Evolutionary conservation across 2,329 filamentous ascomycete species (phyloP).

Genomic region (Cladosporium cucumerinum): DNA sequence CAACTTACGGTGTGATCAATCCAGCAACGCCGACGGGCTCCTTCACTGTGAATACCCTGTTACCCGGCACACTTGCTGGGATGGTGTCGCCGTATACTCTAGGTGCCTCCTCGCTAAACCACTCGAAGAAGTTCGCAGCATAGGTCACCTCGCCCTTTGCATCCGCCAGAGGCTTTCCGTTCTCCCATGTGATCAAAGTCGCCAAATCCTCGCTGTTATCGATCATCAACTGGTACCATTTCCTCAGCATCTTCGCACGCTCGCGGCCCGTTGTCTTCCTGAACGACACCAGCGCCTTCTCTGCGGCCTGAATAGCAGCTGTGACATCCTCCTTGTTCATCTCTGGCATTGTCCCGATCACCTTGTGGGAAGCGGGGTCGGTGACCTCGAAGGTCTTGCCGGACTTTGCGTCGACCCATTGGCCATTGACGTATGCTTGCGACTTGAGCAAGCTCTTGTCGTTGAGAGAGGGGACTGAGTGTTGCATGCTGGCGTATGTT

Average conservation of each 20-base stretch:
- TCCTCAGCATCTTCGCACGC: slow-evolving; percentile 68
- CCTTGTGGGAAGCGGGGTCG: slow-evolving; percentile 79
- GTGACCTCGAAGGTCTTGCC: slow-evolving; percentile 87
- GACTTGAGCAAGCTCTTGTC: slow-evolving; percentile 70
- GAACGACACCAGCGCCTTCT: slow-evolving; percentile 69
- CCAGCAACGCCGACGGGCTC: slow-evolving; percentile 82
- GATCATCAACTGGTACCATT: slow-evolving; percentile 77
- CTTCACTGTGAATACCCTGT: slow-evolving; percentile 74
- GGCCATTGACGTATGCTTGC: slow-evolving; percentile 82
- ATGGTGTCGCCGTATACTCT: slow-evolving; percentile 72
- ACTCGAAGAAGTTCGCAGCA: slow-evolving; percentile 72
- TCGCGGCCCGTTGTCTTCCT: slow-evolving; percentile 69
- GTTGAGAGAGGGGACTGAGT: slow-evolving; percentile 44
- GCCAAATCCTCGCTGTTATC: slow-evolving; percentile 78
- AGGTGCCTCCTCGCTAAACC: slow-evolving; percentile 78
- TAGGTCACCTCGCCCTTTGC: slow-evolving; percentile 70
- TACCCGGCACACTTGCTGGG: slow-evolving; percentile 64
- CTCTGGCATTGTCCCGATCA: slow-evolving; percentile 82
- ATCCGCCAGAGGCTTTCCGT: slow-evolving; percentile 78
- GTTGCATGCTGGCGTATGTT: slow-evolving; percentile 42
- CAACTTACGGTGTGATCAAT: slow-evolving; percentile 64
- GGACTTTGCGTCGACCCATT: slow-evolving; percentile 83
- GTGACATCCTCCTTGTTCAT: slow-evolving; percentile 75
- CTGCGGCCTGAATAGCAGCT: slow-evolving; percentile 78
- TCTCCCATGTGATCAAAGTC: slow-evolving; percentile 83